phyloP scores from a whole-genome alignment of 2,329 filamentous ascomycete species.

The Ophiostoma himal-ulmi region DNA sequence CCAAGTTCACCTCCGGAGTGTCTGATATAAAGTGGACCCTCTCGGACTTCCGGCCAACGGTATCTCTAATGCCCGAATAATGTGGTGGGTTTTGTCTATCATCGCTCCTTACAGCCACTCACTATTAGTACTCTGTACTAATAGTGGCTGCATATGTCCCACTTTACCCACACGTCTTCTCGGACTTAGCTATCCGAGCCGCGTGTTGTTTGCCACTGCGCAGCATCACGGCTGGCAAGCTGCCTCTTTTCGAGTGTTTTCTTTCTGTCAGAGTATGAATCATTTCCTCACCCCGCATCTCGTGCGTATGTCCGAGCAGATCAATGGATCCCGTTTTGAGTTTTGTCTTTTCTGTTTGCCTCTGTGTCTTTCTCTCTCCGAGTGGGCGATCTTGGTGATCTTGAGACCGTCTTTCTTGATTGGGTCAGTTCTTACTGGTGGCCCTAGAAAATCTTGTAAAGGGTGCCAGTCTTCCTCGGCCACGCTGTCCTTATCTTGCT shows the following conservation, averaged over 20 bases:
- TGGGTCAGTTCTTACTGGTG: neutral
- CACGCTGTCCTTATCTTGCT: neutral
- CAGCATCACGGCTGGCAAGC: neutral
- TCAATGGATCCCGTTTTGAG: neutral
- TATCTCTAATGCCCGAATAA: neutral
- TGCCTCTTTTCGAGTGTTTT: neutral
- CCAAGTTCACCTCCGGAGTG: neutral
- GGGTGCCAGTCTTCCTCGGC: neutral
- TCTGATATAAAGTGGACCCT: neutral
- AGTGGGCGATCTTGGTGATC: neutral
- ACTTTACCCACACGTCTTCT: slow-evolving; percentile 3
- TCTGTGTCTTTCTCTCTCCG: neutral
- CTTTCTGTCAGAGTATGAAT: neutral
- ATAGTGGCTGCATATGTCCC: neutral
- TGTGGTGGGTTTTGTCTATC: neutral
- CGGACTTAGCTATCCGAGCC: slow-evolving; percentile 20
- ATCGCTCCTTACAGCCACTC: too few species aligned
- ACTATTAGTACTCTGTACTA: too few species aligned
- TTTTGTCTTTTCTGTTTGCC: neutral
- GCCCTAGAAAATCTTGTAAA: too few species aligned
- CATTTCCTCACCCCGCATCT: slow-evolving; percentile 2
- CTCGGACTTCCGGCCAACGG: neutral
- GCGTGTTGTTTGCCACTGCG: slow-evolving; percentile 16
- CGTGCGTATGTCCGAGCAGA: slow-evolving; percentile 13
- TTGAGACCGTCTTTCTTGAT: neutral